Evolutionary conservation across 495 filamentous ascomycete species (phyloP), one percentile per base, ranked within the genome.

Genomic region (Aspergillus carlsbadensis): DNA sequence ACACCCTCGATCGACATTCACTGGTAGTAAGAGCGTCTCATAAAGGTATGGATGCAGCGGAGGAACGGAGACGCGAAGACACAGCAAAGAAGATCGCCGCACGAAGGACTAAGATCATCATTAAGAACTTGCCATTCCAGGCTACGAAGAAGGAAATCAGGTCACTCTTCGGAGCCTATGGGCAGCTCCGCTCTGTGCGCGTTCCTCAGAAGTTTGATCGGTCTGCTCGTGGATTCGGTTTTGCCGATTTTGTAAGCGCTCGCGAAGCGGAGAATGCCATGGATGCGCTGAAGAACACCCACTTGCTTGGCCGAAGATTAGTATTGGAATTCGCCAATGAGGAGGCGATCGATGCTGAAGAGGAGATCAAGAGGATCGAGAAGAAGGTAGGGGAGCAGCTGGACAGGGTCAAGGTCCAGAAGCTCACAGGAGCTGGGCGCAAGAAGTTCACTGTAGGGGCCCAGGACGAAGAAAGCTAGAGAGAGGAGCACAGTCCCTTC

Each of bases 121-220:
- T 98, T 78, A 98, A 98, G 79, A 99, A 99, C 77, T 73, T 99
- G 66, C 94, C 94, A 8, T 99, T 99, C 76, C 89, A 98, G 73
- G 87, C 88, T 10, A 88, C 84, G 39, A 96, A 96, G 79, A 92
- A 94, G 67, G 95, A 99, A 62, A 78, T 99, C 29, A 83, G 88
- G 37, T 77, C 85, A 14, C 78, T 99, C 10, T 90, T 99, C 69
- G 84, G 88, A 42, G 79, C 88, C 15, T 99, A 96, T 68, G 94
- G 95, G 17, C 88, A 95, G 63, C 81, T 99, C 51, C 88, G 92
- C 41, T 91, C 92, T 45, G 88, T 98, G 29, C 88, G 95, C 36
- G 81, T 99, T 50, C 95, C 94, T 3, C 91, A 96, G 74, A 98
- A 96, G 66, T 92, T 96, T 71, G 89, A 96, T 67, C 82, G 85